Evolutionary conservation across 1,284 basidiomycete genomes (phyloP), one percentile per base, ranked within the genome.

Genomic region (Boletus mariae): DNA sequence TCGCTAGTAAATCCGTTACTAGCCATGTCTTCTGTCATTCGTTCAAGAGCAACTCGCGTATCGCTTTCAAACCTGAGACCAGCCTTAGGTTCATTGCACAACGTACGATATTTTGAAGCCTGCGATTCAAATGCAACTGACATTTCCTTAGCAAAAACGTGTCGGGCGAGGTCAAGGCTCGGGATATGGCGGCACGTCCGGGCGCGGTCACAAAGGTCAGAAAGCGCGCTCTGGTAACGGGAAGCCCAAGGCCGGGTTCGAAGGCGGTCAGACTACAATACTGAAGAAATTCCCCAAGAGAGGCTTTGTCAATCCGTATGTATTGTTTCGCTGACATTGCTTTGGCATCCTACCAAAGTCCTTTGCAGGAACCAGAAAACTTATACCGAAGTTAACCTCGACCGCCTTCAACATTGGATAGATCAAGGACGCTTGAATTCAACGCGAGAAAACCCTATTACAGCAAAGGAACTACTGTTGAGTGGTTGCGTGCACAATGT

Each of bases 211-310:
- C 72, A 99, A 99, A 67, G 96, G 96, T 64, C 94, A 97, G 71
- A 96, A 95, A 57, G 89, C 95, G 42, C 84, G 96, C 53, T 84
- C 91, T 20, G 95, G 96, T 5, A 88, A 92, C 62, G 92, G 94
- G n/a, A 91, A 93, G 45, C 67, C 67, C 26, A 84, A 81, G 59
- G 78, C 84, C 29, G 85, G 87, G 6, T 99, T 98, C 61, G 95
- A 97, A 71, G 96, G 96, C 66, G 96, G 96, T 60, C 96, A 98
- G 71, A 98, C 94, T 23, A 92, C 96, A 7, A 83, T 99, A 53
- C 87, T 87, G n/a, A 87, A 94, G 60, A 76, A 87, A 45, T 92
- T 95, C 68, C 96, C 96, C 9, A 99, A 99, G 77, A 82, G 86
- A 45, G 96, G 96, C 44, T 99, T 98, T 70, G 81, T 86, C 56